A percentile compares a stretch with the other conserved stretches of the same genome.
Conservation (phyloP, 2,329 filamentous ascomycete genomes). For the Fusarium sp. region DNA sequence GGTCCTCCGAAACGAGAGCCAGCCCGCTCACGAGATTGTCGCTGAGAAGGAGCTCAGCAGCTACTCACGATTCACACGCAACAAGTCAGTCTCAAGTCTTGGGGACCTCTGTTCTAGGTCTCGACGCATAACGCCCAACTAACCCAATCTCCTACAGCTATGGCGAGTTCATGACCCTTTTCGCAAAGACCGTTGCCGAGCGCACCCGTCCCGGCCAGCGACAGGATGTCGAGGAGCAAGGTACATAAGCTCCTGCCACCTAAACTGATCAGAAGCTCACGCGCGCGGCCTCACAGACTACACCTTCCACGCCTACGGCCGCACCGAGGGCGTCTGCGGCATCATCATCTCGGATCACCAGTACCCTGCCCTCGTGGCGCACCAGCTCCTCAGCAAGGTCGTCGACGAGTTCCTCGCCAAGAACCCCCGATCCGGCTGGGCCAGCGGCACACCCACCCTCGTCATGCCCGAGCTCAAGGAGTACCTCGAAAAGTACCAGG, state of each 20-base stretch:
- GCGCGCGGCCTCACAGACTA: slow-evolving; percentile 58
- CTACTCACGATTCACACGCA: slow-evolving; percentile 83
- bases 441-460: slow-evolving; percentile 63
- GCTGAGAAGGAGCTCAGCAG: slow-evolving; percentile 80
- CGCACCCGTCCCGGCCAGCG: slow-evolving; percentile 82
- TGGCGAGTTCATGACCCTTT: slow-evolving; percentile 81
- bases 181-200: slow-evolving; percentile 88
- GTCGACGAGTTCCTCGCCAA: slow-evolving; percentile 86
- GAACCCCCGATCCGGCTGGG: slow-evolving; percentile 77
- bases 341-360: slow-evolving; percentile 82
- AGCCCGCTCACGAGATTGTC: slow-evolving; percentile 81
- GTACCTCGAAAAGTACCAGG: slow-evolving; percentile 80
- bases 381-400: slow-evolving; percentile 86
- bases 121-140: slow-evolving; percentile 2
- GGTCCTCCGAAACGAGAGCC: slow-evolving; percentile 83
- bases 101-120: neutral
- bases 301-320: slow-evolving; percentile 82
- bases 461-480: slow-evolving; percentile 80
- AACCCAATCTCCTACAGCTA: slow-evolving; percentile 46
- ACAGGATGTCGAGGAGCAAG: slow-evolving; percentile 87
- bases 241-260: slow-evolving; percentile 49
- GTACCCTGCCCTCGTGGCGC: slow-evolving; percentile 82
- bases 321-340: slow-evolving; percentile 78
- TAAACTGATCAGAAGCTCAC: slow-evolving; percentile 25
- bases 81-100: slow-evolving; percentile 62